Evolutionary conservation across 2,329 filamentous ascomycete species (phyloP).

Genomic region (Talaromyces sp.): DNA sequence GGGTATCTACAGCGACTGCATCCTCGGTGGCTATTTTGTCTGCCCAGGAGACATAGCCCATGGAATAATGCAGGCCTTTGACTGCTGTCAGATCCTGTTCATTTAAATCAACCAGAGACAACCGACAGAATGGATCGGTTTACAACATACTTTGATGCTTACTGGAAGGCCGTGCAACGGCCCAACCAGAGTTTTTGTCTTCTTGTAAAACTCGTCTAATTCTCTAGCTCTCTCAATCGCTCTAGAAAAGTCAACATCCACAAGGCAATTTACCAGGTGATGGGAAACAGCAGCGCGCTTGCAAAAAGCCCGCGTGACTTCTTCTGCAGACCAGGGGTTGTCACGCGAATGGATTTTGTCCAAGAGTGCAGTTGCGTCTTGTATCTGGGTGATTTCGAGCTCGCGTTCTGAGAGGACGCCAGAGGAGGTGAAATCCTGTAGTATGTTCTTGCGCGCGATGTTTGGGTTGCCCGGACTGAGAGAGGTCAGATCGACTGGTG

Average conservation of each 20-base stretch:
- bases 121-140: too few species aligned
- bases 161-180: conserved; percentile 37
- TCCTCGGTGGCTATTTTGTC: neutral
- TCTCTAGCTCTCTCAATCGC: conserved; percentile 29
- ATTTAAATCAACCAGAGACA: too few species aligned
- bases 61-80: conserved; percentile 49
- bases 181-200: conserved; percentile 23
- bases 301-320: conserved; percentile 44
- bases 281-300: conserved; percentile 24
- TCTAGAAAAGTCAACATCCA: conserved; percentile 30
- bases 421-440: too few species aligned
- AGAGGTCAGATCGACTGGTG: too few species aligned
- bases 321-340: neutral
- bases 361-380: too few species aligned
- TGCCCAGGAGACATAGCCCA: conserved; percentile 19
- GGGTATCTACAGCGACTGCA: neutral
- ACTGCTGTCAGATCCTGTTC: too few species aligned
- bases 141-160: conserved; percentile 24
- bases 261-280: conserved; percentile 23
- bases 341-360: too few species aligned
- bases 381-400: too few species aligned
- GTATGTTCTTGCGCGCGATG: too few species aligned
- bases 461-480: too few species aligned
- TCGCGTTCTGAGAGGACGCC: too few species aligned
- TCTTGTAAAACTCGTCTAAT: conserved; percentile 28